These are phyloP conservation scores for Thermomucor indicae-seudaticae DNA, from an alignment of 371 early-diverging fungal genomes.

Conservation along the genomic window DNA sequence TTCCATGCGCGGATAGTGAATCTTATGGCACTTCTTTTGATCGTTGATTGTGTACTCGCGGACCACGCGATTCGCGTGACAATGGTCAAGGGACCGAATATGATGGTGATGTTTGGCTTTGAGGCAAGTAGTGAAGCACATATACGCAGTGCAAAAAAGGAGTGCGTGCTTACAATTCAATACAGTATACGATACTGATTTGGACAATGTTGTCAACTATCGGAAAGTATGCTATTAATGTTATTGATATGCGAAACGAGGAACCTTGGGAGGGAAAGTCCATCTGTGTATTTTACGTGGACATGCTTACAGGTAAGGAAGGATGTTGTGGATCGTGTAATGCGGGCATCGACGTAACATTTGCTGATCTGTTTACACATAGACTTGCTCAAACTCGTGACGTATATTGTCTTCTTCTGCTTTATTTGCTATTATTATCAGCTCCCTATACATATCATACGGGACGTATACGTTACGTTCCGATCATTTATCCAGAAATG, in stretches of 20 bases:
- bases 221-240: conserved; percentile 82
- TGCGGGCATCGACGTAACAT: too few species aligned
- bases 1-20: conserved; percentile 70
- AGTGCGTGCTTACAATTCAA: background rate
- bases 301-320: conserved; percentile 67
- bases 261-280: conserved; percentile 95
- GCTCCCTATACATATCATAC: conserved; percentile 90
- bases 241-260: conserved; percentile 76
- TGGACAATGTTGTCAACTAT: conserved; percentile 66
- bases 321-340: too few species aligned
- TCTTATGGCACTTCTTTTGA: conserved; percentile 59
- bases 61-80: conserved; percentile 64
- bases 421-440: conserved; percentile 78
- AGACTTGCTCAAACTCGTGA: conserved; percentile 87
- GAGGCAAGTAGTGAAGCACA: conserved; percentile 62
- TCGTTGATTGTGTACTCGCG: conserved; percentile 68
- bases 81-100: conserved; percentile 63
- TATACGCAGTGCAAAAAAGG: background rate
- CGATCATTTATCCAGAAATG: conserved; percentile 86
- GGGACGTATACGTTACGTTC: conserved; percentile 93
- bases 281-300: conserved; percentile 86
- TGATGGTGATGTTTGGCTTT: conserved; percentile 96
- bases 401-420: conserved; percentile 83
- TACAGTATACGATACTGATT: conserved; percentile 82
- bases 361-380: conserved; percentile 1